Base-by-base conservation (phyloP, 2,329 filamentous ascomycete species). In the Xylariaceae sp. region DNA sequence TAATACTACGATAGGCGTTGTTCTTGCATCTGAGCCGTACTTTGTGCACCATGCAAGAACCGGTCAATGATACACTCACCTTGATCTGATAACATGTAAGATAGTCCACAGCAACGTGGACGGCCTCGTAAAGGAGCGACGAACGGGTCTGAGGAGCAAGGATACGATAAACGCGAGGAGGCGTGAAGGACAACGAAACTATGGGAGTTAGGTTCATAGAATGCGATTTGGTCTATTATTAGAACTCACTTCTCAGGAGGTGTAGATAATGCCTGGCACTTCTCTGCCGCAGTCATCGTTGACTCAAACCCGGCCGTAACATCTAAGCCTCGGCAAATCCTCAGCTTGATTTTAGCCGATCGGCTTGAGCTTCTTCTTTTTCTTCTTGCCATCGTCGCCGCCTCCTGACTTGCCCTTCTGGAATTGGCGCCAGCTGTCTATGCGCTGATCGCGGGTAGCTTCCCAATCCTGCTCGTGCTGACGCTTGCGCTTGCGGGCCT, bases 381-480 rank as follows among this genome's bases (percentile, higher is more conserved):
- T 87, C 76, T 86, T 87, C 75, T 82, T 82, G 17, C 70, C 74
- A 73, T 74, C 66, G 18, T 72, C 69, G 13, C 72, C 73, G 15
- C 73, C 77, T 49, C 78, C 78, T 17, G 77, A 80, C 74, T 82
- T 86, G 62, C 83, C 84, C 77, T 95, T 94, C 73, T 94, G 87
- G 70, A 96, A 99, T 65, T 92, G 85, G 59, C 94, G 84, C 94
- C 94, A 99, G 74, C 89, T 96, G 65, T 87, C 90, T 75, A 99
- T 97, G 65, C 94, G 83, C 76, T 91, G 84, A 61, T 99, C 94
- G 51, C 94, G 80, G 30, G 89, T 96, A 70, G 90, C 87, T 78
- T 99, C 94, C 94, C 94, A 99, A 64, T 92, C 89, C 77, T 94
- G 86, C 66, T 97, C 92, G 73, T 94, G 90, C 72, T 97, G 92